These are phyloP conservation scores for Thermoascus crustaceus DNA, from an alignment of 2,329 filamentous ascomycete genomes.

Conservation along the genomic window DNA sequence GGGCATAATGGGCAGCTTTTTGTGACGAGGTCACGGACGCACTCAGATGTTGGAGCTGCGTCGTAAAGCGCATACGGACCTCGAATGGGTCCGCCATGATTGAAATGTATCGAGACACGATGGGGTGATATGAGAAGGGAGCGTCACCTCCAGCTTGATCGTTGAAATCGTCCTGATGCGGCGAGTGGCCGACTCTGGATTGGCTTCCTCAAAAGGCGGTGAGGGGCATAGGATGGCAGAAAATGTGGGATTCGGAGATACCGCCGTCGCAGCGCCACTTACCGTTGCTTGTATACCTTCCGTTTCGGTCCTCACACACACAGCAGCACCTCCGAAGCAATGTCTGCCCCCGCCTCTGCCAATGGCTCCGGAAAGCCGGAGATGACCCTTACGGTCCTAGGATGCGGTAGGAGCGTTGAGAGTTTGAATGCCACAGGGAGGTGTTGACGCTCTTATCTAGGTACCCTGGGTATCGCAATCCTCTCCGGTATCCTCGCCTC, in stretches of 20 bases:
- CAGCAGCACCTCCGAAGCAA: background rate
- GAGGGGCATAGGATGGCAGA: constrained; percentile 15
- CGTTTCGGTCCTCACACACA: background rate
- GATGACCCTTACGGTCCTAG: constrained; percentile 69
- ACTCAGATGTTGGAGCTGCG: constrained; percentile 80
- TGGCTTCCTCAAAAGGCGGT: constrained; percentile 14
- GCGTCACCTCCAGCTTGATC: background rate
- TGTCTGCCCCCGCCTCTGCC: constrained; percentile 5
- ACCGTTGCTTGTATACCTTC: constrained; percentile 3
- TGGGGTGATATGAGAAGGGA: background rate
- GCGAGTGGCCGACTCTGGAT: background rate
- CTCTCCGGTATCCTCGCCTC: constrained; percentile 70
- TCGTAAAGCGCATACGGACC: constrained; percentile 94
- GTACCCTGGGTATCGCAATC: constrained; percentile 79
- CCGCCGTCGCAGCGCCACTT: constrained; percentile 4
- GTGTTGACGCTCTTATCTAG: constrained; percentile 32
- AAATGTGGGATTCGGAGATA: constrained; percentile 11
- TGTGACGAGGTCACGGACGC: constrained; percentile 81
- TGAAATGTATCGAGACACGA: constrained; percentile 24
- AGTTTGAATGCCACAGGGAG: constrained; percentile 61
- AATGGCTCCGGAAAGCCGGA: constrained; percentile 27
- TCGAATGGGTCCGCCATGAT: constrained; percentile 84
- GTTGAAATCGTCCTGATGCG: constrained; percentile 1
- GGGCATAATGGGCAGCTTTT: constrained; percentile 88
- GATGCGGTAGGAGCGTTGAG: constrained; percentile 56